A percentile compares a stretch with the other conserved stretches of the same genome.
These are phyloP conservation scores for Chrysanthemum lavandulifolium DNA, from an alignment of 129 eudicot genomes.

Conservation along the genomic window DNA sequence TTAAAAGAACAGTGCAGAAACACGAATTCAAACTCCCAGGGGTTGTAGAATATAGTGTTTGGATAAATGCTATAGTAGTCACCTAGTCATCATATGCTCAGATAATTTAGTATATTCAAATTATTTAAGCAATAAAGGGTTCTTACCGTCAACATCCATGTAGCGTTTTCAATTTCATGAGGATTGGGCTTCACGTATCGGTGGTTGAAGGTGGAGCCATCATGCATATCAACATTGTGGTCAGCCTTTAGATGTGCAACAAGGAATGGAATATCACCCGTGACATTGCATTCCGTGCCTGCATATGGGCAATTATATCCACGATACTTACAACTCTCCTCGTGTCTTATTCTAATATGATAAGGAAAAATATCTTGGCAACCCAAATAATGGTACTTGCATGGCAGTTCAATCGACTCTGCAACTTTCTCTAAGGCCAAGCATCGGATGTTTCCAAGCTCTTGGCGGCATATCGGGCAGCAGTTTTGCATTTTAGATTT, in stretches of 20 bases:
- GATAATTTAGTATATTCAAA: background rate
- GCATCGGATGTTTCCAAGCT: constrained; percentile 69
- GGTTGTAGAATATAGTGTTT: no score
- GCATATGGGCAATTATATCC: constrained; percentile 71
- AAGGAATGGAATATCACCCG: constrained; percentile 62
- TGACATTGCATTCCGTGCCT: constrained; percentile 54
- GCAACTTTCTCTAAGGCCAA: constrained; percentile 69
- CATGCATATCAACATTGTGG: constrained; percentile 68
- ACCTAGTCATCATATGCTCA: no score
- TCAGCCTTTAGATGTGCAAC: constrained; percentile 59
- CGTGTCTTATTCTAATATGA: constrained; percentile 49
- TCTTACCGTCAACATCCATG: constrained; percentile 71
- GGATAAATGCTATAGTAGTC: no score
- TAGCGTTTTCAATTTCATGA: constrained; percentile 66
- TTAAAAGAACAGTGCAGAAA: no score
- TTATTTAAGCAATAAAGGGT: constrained; percentile 12
- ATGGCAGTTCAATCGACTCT: constrained; percentile 57
- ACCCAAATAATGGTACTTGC: constrained; percentile 58
- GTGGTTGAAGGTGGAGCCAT: constrained; percentile 65
- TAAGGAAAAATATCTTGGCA: constrained; percentile 60
- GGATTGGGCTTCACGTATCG: constrained; percentile 67
- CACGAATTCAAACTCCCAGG: no score
- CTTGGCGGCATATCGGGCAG: constrained; percentile 63
- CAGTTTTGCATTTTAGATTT: constrained; percentile 53
- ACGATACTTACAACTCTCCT: constrained; percentile 53